Conservation (phyloP, 148 eudicot genomes). For the Amaranthus cruentus region DNA sequence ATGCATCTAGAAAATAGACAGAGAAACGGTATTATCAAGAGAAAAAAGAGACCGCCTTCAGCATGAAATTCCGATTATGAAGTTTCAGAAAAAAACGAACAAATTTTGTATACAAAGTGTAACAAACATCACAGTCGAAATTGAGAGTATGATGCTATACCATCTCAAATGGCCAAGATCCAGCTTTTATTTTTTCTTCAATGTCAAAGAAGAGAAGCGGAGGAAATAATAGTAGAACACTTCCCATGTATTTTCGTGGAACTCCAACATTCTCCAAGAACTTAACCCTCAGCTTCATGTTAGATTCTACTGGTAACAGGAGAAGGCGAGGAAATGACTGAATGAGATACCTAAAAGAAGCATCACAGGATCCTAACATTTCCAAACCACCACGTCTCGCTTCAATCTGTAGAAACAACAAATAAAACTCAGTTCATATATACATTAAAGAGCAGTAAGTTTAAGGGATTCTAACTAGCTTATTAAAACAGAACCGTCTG, state of each 20-base stretch:
- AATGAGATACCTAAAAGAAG: conserved; percentile 59
- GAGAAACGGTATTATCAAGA: too few relatives aligned
- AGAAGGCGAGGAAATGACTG: conserved; percentile 92
- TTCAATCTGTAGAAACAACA: conserved; percentile 46
- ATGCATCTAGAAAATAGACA: too few relatives aligned
- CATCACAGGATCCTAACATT: conserved; percentile 49
- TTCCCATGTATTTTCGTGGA: conserved; percentile 41
- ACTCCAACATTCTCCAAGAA: conserved; percentile 63
- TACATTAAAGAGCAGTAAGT: too few relatives aligned
- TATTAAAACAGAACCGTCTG: too few relatives aligned
- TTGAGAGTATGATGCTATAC: conserved; percentile 22
- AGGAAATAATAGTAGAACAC: conserved; percentile 62
- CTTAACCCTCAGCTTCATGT: conserved; percentile 39
- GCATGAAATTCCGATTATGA: not conserved
- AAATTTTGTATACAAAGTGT: not conserved
- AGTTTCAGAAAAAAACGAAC: not conserved
- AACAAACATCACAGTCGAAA: not conserved
- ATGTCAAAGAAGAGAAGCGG: conserved; percentile 56
- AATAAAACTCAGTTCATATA: not conserved
- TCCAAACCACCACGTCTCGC: conserved; percentile 91
- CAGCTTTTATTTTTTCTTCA: conserved; percentile 43
- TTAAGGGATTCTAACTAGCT: not conserved
- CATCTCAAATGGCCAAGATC: conserved; percentile 48
- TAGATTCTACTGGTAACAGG: conserved; percentile 49
- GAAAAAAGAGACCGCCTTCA: too few relatives aligned